Conservation (phyloP, 306 rosid genomes). For the Myrica gale region DNA sequence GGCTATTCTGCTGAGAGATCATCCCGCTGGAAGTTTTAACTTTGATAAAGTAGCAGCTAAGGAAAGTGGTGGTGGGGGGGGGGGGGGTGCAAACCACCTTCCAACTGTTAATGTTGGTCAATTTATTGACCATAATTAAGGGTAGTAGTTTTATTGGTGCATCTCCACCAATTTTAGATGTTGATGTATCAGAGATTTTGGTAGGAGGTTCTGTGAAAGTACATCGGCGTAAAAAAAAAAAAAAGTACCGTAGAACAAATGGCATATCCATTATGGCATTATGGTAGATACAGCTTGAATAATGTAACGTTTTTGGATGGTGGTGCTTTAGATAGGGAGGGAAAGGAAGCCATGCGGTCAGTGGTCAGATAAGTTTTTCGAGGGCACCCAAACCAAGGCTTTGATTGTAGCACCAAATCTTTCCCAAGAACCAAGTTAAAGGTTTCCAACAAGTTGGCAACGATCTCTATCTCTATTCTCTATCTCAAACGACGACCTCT, state of each 20-base stretch:
- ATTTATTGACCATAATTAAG: background rate
- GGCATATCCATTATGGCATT: background rate
- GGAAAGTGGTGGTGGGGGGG: background rate
- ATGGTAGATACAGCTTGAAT: background rate
- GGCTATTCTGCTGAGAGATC: background rate
- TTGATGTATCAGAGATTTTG: background rate
- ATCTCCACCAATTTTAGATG: background rate
- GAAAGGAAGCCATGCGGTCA: slow-evolving; percentile 12
- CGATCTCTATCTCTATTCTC: too few relatives aligned
- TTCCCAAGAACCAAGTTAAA: slow-evolving; percentile 10
- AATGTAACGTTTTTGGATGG: background rate
- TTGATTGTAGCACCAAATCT: slow-evolving; percentile 19
- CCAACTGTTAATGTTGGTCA: background rate
- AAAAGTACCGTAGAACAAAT: background rate
- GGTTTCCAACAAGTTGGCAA: background rate
- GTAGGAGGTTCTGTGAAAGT: too few relatives aligned
- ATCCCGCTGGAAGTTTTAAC: background rate
- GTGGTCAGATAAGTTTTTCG: slow-evolving; percentile 3
- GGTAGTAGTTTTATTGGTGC: background rate
- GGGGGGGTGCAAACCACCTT: background rate
- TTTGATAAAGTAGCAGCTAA: background rate
- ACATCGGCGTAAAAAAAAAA: background rate
- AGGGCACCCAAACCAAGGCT: slow-evolving; percentile 8
- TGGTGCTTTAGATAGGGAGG: background rate
- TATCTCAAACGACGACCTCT: background rate